These are phyloP conservation scores for Pseudoneurospora amorphoporcata DNA, from an alignment of 495 filamentous ascomycete species.

Conservation along the genomic window DNA sequence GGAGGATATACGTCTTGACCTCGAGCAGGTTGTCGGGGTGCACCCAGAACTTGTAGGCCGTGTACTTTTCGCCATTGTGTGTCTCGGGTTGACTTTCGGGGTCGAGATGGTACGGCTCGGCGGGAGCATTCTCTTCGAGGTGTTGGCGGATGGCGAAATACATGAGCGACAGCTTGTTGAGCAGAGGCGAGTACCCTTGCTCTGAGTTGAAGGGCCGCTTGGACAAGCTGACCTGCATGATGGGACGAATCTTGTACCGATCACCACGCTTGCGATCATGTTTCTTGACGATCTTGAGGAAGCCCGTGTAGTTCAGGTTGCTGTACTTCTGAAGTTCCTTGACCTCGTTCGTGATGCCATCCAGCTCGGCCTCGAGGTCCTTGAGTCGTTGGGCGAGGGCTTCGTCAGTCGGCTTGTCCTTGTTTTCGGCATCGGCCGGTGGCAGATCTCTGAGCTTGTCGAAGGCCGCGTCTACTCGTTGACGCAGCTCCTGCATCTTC, in stretches of 20 bases:
- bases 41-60: constrained; percentile 97
- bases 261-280: constrained; percentile 82
- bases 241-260: constrained; percentile 73
- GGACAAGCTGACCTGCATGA: constrained; percentile 80
- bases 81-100: constrained; percentile 31
- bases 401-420: constrained; percentile 25
- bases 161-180: constrained; percentile 88
- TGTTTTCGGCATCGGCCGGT: constrained; percentile 21
- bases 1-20: constrained; percentile 88
- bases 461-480: constrained; percentile 52
- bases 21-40: constrained; percentile 90
- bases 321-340: constrained; percentile 92
- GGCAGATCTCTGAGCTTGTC: constrained; percentile 51
- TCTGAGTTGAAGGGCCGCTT: constrained; percentile 91
- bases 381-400: constrained; percentile 48
- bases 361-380: constrained; percentile 67
- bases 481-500: constrained; percentile 59
- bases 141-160: constrained; percentile 87
- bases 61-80: constrained; percentile 58
- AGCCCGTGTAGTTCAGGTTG: constrained; percentile 93
- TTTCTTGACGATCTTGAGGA: constrained; percentile 96
- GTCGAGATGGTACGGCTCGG: constrained; percentile 21
- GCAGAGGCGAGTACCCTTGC: constrained; percentile 72
- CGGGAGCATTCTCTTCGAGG: constrained; percentile 41
- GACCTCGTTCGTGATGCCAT: constrained; percentile 78